Conservation (phyloP, 805 yeast species). For the Yarrowia osloensis region DNA sequence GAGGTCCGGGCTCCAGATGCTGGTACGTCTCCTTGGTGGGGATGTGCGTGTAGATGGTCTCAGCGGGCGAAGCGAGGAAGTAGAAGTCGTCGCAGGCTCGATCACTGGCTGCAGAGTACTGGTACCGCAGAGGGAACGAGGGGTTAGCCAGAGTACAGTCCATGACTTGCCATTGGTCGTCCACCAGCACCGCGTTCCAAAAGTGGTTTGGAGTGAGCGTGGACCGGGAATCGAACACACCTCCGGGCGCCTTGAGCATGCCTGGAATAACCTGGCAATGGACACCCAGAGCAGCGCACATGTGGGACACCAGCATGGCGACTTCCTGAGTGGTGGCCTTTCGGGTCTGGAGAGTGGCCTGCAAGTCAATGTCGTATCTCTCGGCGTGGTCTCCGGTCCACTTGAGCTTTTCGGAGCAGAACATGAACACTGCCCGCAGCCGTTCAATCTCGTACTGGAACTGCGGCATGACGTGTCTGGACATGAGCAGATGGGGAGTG, state of each 20-base stretch:
- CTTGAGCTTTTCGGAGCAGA: constrained; percentile 61
- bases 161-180: constrained; percentile 76
- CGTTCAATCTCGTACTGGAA: constrained; percentile 58
- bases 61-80: constrained; percentile 75
- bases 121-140: constrained; percentile 53
- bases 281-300: constrained; percentile 69
- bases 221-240: constrained; percentile 48
- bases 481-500: constrained; percentile 17
- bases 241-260: constrained; percentile 77
- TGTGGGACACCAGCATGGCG: constrained; percentile 71
- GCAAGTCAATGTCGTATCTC: constrained; percentile 35
- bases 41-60: constrained; percentile 78
- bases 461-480: constrained; percentile 23
- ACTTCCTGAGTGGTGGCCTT: constrained; percentile 70
- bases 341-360: constrained; percentile 45
- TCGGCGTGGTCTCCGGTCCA: constrained; percentile 42
- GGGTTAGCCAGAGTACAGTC: constrained; percentile 70
- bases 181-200: constrained; percentile 80
- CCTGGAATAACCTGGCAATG: constrained; percentile 80
- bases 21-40: constrained; percentile 80
- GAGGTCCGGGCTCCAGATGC: constrained; percentile 74
- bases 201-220: constrained; percentile 68
- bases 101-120: constrained; percentile 45
- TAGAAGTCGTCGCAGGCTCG: constrained; percentile 57
- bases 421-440: constrained; percentile 63